Percentiles rank a stretch among this genome's conserved stretches.
phyloP scores from a whole-genome alignment of 805 yeast genomes.

The Pichia membranifaciens region DNA sequence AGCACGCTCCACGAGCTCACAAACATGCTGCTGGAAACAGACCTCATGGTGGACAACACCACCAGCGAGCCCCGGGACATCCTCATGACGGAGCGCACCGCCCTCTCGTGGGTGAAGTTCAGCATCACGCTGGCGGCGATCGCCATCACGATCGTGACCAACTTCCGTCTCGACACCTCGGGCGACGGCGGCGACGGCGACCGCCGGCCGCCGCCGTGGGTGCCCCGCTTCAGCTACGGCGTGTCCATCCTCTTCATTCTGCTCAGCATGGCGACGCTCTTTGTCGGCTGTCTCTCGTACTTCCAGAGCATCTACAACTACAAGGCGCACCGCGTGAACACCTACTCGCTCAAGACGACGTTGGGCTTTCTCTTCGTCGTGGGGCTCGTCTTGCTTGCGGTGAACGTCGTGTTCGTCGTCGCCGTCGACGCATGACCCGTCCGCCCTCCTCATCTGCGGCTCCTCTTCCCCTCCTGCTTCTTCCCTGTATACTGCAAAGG shows the following conservation, averaged over 20 bases:
- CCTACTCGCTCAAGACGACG: slow-evolving; percentile 27
- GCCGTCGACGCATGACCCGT: not conserved
- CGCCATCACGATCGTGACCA: slow-evolving; percentile 41
- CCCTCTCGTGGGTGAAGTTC: slow-evolving; percentile 44
- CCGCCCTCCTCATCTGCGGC: no score
- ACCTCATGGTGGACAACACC: slow-evolving; percentile 30
- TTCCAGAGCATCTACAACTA: slow-evolving; percentile 40
- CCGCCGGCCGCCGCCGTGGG: slow-evolving; percentile 6
- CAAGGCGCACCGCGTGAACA: slow-evolving; percentile 36
- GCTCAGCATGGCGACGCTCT: slow-evolving; percentile 34
- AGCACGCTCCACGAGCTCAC: not conserved
- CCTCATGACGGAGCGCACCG: slow-evolving; percentile 48
- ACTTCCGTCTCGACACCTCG: slow-evolving; percentile 38
- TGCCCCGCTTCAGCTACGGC: slow-evolving; percentile 20
- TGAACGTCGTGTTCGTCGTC: slow-evolving; percentile 11
- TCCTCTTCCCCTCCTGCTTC: no score
- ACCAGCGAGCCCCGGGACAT: slow-evolving; percentile 51
- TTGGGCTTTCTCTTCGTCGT: slow-evolving; percentile 23
- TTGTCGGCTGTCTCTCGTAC: slow-evolving; percentile 38
- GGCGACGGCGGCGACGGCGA: slow-evolving; percentile 16
- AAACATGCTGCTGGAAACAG: slow-evolving; percentile 14
- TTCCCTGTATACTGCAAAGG: no score
- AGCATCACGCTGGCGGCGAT: slow-evolving; percentile 40
- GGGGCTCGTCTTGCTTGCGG: slow-evolving; percentile 7
- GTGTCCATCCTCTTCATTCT: slow-evolving; percentile 30